Percentiles rank a stretch among this genome's conserved stretches.
phyloP scores from a whole-genome alignment of 2,329 filamentous ascomycete genomes.

The Penicillium hesseltinei region DNA sequence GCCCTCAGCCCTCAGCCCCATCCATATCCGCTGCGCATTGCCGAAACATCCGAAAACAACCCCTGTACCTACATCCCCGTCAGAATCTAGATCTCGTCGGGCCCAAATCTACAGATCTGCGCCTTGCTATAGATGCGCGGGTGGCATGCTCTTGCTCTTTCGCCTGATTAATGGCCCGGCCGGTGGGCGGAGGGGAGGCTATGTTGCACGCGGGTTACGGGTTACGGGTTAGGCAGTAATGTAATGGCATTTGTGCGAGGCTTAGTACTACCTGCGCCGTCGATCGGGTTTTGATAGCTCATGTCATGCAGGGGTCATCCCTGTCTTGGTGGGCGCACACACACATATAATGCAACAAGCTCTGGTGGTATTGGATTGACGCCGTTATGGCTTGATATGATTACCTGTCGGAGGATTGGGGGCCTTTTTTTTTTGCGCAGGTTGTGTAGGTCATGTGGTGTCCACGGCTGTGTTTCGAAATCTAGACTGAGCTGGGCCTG shows the following conservation, averaged over 20 bases:
- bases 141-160: not conserved
- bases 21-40: not conserved
- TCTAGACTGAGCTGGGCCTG: conserved; percentile 1
- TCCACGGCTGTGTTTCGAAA: not conserved
- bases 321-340: not conserved
- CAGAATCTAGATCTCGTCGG: not conserved
- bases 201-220: not conserved
- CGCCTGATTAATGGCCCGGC: not conserved
- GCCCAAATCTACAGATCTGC: not conserved
- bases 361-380: not conserved
- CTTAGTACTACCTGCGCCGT: not conserved
- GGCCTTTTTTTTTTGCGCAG: not conserved
- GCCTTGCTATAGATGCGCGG: not conserved
- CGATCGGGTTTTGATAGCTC: not conserved
- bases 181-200: not conserved
- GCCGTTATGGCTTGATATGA: not conserved
- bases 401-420: not conserved
- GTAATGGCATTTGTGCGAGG: not conserved
- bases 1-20: not conserved
- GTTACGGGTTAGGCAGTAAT: not conserved
- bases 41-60: not conserved
- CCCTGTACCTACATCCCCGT: not conserved
- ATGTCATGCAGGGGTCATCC: not conserved
- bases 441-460: conserved; percentile 8
- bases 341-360: not conserved